Evolutionary conservation across 257 asterid genomes (phyloP).

Genomic region (Pogostemon cablin): DNA sequence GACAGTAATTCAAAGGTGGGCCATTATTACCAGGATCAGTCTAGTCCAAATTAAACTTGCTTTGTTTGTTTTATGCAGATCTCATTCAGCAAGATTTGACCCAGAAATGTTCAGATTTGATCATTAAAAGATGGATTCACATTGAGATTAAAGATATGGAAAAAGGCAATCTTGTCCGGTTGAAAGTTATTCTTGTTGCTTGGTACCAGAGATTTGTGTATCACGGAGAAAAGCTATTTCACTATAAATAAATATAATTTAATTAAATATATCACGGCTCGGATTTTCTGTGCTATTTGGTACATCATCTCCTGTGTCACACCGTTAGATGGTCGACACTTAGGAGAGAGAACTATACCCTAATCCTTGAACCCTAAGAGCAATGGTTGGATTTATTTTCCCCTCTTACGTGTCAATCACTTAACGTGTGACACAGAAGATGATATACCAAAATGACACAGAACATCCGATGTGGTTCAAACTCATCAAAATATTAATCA

Average conservation of each 20-base stretch:
- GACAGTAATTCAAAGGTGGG: conserved; percentile 70
- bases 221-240: not conserved
- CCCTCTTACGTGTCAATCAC: too few species aligned
- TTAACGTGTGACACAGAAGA: too few species aligned
- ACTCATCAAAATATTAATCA: too few species aligned
- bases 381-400: too few species aligned
- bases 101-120: conserved; percentile 16
- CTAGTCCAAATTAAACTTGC: conserved; percentile 39
- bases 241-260: not conserved
- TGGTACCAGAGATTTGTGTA: not conserved
- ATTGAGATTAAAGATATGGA: conserved; percentile 25
- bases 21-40: conserved; percentile 44
- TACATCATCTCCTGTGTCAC: too few species aligned
- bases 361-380: too few species aligned
- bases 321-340: too few species aligned
- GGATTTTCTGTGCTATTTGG: too few species aligned
- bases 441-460: too few species aligned
- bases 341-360: too few species aligned
- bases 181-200: conserved; percentile 3
- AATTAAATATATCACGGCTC: too few species aligned
- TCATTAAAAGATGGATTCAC: conserved; percentile 27
- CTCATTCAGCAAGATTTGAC: conserved; percentile 39
- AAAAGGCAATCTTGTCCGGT: conserved; percentile 15
- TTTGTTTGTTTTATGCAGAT: conserved; percentile 44
- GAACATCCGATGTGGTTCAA: too few species aligned